These are phyloP conservation scores for Cenchrus americanus DNA, from an alignment of 176 grass and related monocot genomes.

Conservation along the genomic window DNA sequence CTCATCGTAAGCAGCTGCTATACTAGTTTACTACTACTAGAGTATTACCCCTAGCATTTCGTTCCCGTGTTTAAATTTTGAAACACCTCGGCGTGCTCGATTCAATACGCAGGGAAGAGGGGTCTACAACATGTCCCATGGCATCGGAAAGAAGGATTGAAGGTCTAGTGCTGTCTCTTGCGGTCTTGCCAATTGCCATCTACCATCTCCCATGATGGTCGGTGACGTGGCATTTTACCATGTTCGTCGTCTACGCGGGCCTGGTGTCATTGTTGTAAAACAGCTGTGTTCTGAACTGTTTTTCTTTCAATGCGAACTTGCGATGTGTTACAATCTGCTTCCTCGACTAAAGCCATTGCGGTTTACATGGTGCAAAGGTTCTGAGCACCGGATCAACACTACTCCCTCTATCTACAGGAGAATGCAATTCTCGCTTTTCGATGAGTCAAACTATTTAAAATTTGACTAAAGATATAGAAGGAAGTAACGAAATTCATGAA, in stretches of 20 bases:
- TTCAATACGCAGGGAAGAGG: constrained; percentile 40
- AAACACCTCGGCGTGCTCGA: neutral
- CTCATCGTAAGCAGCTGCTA: constrained; percentile 34
- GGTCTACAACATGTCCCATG: constrained; percentile 45
- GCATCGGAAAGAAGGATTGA: constrained; percentile 45
- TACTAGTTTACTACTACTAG: too few species aligned
- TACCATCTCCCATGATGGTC: neutral
- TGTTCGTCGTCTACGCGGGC: neutral
- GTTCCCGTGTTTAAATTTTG: neutral
- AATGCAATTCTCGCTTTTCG: too few species aligned
- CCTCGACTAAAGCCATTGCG: neutral
- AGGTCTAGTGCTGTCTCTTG: neutral
- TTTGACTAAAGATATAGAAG: too few species aligned
- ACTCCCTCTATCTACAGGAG: too few species aligned
- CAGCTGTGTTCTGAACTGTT: neutral
- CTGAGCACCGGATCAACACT: neutral
- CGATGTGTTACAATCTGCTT: neutral
- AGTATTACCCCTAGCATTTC: neutral
- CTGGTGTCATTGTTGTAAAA: neutral
- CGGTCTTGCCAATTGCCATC: neutral
- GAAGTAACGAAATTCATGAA: too few species aligned
- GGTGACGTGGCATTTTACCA: neutral
- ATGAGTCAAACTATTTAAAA: too few species aligned
- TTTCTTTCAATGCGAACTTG: too few species aligned
- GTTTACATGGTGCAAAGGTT: neutral